Evolutionary conservation across 805 yeast species (phyloP).

Genomic region (Brettanomyces custersianus): DNA sequence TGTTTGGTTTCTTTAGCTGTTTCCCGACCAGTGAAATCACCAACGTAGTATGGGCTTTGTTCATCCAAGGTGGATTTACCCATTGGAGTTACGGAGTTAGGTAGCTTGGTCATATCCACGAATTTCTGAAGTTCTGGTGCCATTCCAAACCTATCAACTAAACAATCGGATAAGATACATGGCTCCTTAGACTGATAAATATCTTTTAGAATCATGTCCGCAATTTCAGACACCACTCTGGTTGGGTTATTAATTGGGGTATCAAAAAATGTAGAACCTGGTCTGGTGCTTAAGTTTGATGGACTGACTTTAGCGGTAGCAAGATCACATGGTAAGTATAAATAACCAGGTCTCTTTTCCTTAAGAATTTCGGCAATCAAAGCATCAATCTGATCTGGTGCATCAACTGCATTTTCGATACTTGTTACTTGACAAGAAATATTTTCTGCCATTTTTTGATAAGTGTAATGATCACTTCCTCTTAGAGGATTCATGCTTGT

Average conservation of each 20-base stretch:
- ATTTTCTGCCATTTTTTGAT: conserved; percentile 50
- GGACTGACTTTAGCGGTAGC: conserved; percentile 35
- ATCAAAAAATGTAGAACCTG: conserved; percentile 13
- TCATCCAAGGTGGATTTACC: conserved; percentile 75
- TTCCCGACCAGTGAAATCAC: conserved; percentile 60
- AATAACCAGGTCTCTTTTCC: conserved; percentile 71
- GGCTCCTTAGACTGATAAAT: conserved; percentile 51
- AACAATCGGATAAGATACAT: conserved; percentile 60
- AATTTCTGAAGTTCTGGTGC: conserved; percentile 38
- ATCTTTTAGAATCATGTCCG: conserved; percentile 35
- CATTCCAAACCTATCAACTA: conserved; percentile 53
- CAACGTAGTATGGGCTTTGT: conserved; percentile 51
- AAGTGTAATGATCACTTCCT: conserved; percentile 58
- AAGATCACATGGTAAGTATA: conserved; percentile 69
- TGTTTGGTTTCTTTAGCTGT: conserved; percentile 39
- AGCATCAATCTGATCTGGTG: conserved; percentile 56
- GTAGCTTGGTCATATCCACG: conserved; percentile 40
- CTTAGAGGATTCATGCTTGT: conserved; percentile 35
- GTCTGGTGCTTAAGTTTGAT: conserved; percentile 15
- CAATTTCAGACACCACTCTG: conserved; percentile 5
- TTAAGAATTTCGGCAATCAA: conserved; percentile 48
- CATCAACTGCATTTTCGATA: conserved; percentile 34
- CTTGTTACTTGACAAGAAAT: conserved; percentile 49
- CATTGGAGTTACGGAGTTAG: conserved; percentile 52
- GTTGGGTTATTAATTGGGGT: conserved; percentile 19